Base-by-base conservation (phyloP, 768 basidiomycete genomes). In the Calocybe indica region DNA sequence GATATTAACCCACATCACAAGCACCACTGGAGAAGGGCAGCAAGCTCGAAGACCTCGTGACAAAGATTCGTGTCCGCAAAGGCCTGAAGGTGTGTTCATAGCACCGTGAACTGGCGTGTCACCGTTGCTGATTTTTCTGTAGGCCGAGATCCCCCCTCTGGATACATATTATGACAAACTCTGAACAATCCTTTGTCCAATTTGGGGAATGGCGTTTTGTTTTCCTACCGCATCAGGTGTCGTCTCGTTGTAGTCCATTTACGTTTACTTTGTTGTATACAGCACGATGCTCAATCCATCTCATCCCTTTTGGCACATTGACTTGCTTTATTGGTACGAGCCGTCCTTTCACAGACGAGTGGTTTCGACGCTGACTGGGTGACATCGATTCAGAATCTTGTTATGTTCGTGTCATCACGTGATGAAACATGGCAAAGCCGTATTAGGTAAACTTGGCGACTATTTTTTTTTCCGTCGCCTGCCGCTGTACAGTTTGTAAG, bases 141-240 rank as follows among this genome's bases (percentile, higher is more conserved):
- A 89, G 90, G 85, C 88, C 55, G 93, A 95, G 8, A 85, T 94
- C 48, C 93, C 92, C 36, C 43, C 87, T 46, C 78, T 92, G 55
- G 90, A 92, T 65, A 79, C 78, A 38, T 96, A 93, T 74, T 93
- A 94, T 74, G 93, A 95, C 81, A 95, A 93, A 76, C 72, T 87
- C 63, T 90, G 76, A 78, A 52, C 48, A 43, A 33, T 48, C 29
- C 37, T 11, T 13, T 28, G 40, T 30, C 40, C 22, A 40, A 28
- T 7, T 28, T 15, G 13, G 10, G 31, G 31, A 43, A 40, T 32
- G 22, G 30, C 53, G 51, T 52, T 47, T 40, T 36, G 13, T 40
- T 38, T 34, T 34, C 42, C n/a, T 39, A 12, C 36, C 14, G 42
- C 52, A 30, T 40, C 31, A 10, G 31, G 8, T 40, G 39, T 40